Evolutionary conservation across 371 early-diverging fungal genomes (phyloP).

Genomic region (Mucor indicus): DNA sequence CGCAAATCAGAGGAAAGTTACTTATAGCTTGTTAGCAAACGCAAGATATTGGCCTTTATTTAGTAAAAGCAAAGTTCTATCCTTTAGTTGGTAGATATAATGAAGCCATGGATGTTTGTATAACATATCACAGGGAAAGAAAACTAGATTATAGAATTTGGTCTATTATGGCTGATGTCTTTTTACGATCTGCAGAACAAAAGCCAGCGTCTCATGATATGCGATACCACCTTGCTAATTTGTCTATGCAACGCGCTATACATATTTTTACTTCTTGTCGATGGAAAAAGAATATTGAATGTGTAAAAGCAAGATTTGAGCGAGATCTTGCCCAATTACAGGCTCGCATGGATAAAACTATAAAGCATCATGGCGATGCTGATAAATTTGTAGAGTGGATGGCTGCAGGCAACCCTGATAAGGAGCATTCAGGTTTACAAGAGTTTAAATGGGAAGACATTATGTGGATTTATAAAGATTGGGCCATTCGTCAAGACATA

Average conservation of each 20-base stretch:
- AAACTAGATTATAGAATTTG: constrained; percentile 39
- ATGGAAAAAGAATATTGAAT: constrained; percentile 28
- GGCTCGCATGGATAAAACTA: constrained; percentile 4
- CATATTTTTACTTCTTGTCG: constrained; percentile 31
- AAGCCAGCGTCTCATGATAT: constrained; percentile 9
- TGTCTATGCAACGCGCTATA: constrained; percentile 30
- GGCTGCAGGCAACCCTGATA: constrained; percentile 1
- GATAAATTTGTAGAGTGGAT: constrained; percentile 32
- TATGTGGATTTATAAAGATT: constrained; percentile 31
- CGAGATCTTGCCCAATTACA: constrained; percentile 21
- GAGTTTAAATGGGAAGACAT: constrained; percentile 32
- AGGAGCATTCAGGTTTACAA: constrained; percentile 12
- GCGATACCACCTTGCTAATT: constrained; percentile 34
- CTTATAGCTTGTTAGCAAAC: constrained; percentile 15
- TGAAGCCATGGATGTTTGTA: constrained; percentile 30
- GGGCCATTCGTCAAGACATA: constrained; percentile 19
- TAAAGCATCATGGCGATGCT: constrained; percentile 19
- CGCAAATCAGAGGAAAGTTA: too few relatives aligned
- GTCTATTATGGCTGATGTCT: constrained; percentile 22
- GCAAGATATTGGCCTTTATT: constrained; percentile 30
- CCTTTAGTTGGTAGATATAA: constrained; percentile 26
- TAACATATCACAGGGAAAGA: constrained; percentile 32
- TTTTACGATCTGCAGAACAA: constrained; percentile 10
- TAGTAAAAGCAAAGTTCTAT: constrained; percentile 31
- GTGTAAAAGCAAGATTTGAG: constrained; percentile 30